Base-by-base conservation (phyloP, 1,284 basidiomycete genomes). In the Pholiota adiposa region DNA sequence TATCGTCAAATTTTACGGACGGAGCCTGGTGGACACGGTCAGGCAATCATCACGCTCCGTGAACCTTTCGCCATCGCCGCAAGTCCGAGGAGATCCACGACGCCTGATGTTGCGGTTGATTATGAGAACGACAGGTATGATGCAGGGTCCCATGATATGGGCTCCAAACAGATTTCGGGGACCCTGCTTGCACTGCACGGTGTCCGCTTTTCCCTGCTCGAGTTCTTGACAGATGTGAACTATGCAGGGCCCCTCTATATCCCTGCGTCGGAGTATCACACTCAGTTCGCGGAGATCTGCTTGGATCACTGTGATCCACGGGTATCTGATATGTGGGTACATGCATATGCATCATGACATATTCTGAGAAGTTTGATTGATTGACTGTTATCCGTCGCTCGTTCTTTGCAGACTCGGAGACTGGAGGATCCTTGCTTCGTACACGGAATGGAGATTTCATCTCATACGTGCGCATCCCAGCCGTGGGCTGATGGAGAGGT, bases 251-350 rank as follows among this genome's bases (percentile, higher is more conserved):
- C 49, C 2, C 23, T 53, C n/a, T 54, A 58, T 18, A 41, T 64
- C 40, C 43, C 58, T 23, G 38, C 58, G 1, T 19, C 14, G 11
- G 36, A 21, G 18, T 64, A 61, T 43, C 62, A 63, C 25, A 58
- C 60, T 5, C 63, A 64, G 29, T 51, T 60, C 43, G 63, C 63
- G 21, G 63, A 64, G 44, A 58, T 62, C 19, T 64, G 63, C 34
- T 27, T 64, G 23, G 48, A 56, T 49, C 54, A 43, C 29, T 64
- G 63, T 27, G 50, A 62, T 43, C 60, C 56, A 14, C 41, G 29
- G 23, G 21, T 33, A 44, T 56, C 44, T 18, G 46, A 48, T 40
- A 50, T 56, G 54, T 50, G 33, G 16, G 43, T 46, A 56, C 33
- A 14, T 16, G 29, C 29, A 31, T 38, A 12, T 23, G 31, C 19